Percentiles rank a stretch among this genome's conserved stretches.
Conservation (phyloP, 192 early-diverging fungal species). For the Lobosporangium transversale region DNA sequence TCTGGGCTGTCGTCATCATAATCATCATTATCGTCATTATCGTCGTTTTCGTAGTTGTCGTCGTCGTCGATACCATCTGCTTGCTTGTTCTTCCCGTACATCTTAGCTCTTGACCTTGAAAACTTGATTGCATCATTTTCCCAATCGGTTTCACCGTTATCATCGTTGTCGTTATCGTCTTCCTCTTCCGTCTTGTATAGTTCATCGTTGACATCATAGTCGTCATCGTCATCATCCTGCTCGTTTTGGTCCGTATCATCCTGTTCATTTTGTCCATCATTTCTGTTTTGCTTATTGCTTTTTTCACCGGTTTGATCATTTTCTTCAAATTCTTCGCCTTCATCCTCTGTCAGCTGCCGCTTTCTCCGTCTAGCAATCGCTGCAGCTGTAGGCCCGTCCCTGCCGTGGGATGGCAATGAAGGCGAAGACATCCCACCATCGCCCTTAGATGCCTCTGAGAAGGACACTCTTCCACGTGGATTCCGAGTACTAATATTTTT, state of each 20-base stretch:
- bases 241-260: slow-evolving; percentile 35
- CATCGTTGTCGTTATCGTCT: slow-evolving; percentile 14
- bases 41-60: slow-evolving; percentile 14
- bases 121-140: slow-evolving; percentile 20
- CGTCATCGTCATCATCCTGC: slow-evolving; percentile 32
- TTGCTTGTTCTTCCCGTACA: slow-evolving; percentile 3
- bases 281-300: slow-evolving; percentile 15
- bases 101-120: background rate
- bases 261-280: no score
- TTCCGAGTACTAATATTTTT: no score
- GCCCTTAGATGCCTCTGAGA: no score
- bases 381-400: no score
- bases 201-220: slow-evolving; percentile 35
- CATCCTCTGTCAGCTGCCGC: slow-evolving; percentile 17
- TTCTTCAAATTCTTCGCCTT: background rate
- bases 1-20: background rate
- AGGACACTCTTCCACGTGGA: no score
- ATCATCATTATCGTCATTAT: slow-evolving; percentile 12
- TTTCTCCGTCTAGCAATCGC: slow-evolving; percentile 14
- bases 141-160: slow-evolving; percentile 30
- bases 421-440: no score
- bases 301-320: slow-evolving; percentile 11
- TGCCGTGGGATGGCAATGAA: no score
- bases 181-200: slow-evolving; percentile 36
- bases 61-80: background rate